Evolutionary conservation across 2,329 filamentous ascomycete species (phyloP).

Genomic region (Metarhizium humberi): DNA sequence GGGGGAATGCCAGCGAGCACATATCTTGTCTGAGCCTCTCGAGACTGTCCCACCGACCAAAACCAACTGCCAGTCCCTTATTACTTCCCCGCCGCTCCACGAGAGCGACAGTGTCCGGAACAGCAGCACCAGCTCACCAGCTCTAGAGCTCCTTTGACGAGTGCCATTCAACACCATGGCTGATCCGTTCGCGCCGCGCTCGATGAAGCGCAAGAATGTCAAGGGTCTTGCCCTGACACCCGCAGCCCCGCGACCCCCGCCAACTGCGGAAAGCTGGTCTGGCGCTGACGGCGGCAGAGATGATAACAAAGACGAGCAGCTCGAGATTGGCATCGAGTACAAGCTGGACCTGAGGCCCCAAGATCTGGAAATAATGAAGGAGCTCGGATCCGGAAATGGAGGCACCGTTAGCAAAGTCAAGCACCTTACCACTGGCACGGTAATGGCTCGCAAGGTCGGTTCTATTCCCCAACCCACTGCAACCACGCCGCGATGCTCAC

Average conservation of each 20-base stretch:
- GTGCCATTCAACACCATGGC: constrained; percentile 37
- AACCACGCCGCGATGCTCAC: constrained; percentile 8
- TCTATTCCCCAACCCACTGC: neutral
- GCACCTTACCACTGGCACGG: constrained; percentile 86
- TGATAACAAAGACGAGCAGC: constrained; percentile 46
- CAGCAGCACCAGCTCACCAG: neutral
- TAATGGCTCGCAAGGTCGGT: constrained; percentile 92
- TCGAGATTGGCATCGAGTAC: constrained; percentile 97
- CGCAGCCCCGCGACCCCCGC: constrained; percentile 60
- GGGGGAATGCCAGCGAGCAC: neutral
- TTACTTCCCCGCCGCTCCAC: neutral
- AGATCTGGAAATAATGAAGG: constrained; percentile 86
- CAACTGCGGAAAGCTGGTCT: constrained; percentile 61
- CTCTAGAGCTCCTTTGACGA: neutral
- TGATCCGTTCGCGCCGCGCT: constrained; percentile 57
- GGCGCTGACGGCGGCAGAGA: constrained; percentile 53
- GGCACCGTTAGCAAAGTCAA: constrained; percentile 97
- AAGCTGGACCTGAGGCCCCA: constrained; percentile 85
- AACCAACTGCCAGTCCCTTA: neutral
- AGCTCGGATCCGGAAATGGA: constrained; percentile 91
- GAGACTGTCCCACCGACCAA: neutral
- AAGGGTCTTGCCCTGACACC: constrained; percentile 87
- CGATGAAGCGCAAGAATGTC: constrained; percentile 98
- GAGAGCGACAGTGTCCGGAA: neutral
- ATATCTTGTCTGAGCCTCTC: neutral